phyloP scores from a whole-genome alignment of 495 filamentous ascomycete species.

The Aspergillus homomorphus region DNA sequence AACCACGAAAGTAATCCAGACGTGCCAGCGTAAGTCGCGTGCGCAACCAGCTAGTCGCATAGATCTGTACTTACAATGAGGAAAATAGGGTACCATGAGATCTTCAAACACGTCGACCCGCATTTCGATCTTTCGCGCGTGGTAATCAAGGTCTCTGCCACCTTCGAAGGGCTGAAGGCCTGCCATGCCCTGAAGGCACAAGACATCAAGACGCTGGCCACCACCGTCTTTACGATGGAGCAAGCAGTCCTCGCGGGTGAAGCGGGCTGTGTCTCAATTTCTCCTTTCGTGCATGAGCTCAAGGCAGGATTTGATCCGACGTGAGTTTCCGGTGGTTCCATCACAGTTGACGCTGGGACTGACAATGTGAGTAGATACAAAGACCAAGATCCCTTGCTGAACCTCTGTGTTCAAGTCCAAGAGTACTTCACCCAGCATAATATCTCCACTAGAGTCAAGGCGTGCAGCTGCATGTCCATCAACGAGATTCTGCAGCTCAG shows the following conservation, averaged over 20 bases:
- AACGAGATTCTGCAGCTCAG: conserved; percentile 9
- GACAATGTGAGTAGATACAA: background rate
- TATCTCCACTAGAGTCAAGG: conserved; percentile 4
- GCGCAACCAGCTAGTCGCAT: background rate
- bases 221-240: conserved; percentile 10
- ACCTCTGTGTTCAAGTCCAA: conserved; percentile 5
- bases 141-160: conserved; percentile 10
- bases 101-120: background rate
- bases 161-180: conserved; percentile 11
- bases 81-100: conserved; percentile 1
- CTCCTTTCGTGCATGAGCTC: conserved; percentile 8
- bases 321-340: background rate
- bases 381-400: background rate
- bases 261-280: conserved; percentile 12
- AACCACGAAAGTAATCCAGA: background rate
- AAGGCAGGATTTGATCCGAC: conserved; percentile 1
- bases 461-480: background rate
- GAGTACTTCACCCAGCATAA: background rate
- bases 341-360: background rate
- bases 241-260: conserved; percentile 10
- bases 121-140: background rate
- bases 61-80: background rate
- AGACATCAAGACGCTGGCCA: conserved; percentile 7
- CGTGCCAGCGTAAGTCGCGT: background rate
- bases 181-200: background rate